A percentile compares a stretch with the other conserved stretches of the same genome.
Evolutionary conservation across 805 yeast species (phyloP).

Genomic region (Suhomyces vadensis): DNA sequence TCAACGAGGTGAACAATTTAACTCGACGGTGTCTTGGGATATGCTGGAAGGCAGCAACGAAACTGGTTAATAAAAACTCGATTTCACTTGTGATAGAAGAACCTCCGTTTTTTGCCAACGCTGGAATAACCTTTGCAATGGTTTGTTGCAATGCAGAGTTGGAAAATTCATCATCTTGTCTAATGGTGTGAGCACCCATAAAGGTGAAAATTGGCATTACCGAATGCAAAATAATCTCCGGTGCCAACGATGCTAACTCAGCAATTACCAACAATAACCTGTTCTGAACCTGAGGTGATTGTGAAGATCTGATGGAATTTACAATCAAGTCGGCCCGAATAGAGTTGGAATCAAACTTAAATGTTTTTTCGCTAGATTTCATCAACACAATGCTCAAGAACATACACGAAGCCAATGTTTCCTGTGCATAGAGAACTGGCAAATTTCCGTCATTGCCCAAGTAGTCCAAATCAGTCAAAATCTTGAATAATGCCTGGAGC

Average conservation of each 20-base stretch:
- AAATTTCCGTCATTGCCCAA: slow-evolving; percentile 88
- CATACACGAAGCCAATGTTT: slow-evolving; percentile 86
- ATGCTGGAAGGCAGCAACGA: slow-evolving; percentile 92
- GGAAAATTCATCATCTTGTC: slow-evolving; percentile 96
- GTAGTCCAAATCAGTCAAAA: slow-evolving; percentile 74
- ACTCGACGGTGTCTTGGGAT: slow-evolving; percentile 97
- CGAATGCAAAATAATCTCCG: slow-evolving; percentile 89
- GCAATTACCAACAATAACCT: slow-evolving; percentile 81
- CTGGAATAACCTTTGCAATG: slow-evolving; percentile 86
- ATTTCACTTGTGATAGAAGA: slow-evolving; percentile 56
- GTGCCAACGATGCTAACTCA: slow-evolving; percentile 81
- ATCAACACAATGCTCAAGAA: slow-evolving; percentile 61
- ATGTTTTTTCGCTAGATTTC: slow-evolving; percentile 31
- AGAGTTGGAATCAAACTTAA: slow-evolving; percentile 57
- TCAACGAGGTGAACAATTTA: slow-evolving; percentile 73
- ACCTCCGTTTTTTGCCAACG: slow-evolving; percentile 53
- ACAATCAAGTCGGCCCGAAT: slow-evolving; percentile 89
- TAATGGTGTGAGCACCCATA: slow-evolving; percentile 96
- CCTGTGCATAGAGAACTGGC: slow-evolving; percentile 90
- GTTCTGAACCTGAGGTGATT: slow-evolving; percentile 94
- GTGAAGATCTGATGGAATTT: slow-evolving; percentile 83
- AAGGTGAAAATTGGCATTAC: slow-evolving; percentile 99
- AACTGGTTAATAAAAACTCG: slow-evolving; percentile 82
- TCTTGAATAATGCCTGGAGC: slow-evolving; percentile 54
- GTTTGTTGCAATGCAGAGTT: slow-evolving; percentile 92